phyloP scores from a whole-genome alignment of 805 yeast genomes.

The Candida dajiaensis region DNA sequence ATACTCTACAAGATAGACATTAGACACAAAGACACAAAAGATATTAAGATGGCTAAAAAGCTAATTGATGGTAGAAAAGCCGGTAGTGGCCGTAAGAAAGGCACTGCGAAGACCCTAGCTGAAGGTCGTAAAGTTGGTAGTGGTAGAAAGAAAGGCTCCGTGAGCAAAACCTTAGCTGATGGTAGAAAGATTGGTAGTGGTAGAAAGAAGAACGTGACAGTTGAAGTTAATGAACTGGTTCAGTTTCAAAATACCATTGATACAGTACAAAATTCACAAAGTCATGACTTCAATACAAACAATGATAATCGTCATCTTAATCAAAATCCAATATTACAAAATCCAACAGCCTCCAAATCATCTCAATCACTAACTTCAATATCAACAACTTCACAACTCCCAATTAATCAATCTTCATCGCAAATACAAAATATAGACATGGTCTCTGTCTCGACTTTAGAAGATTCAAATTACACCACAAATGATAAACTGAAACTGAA shows the following conservation, averaged over 20 bases:
- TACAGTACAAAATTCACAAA: neutral
- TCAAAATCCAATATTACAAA: neutral
- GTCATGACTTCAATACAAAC: neutral
- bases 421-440: neutral
- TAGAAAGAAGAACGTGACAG: conserved; percentile 13
- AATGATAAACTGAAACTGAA: conserved; percentile 4
- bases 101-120: conserved; percentile 23
- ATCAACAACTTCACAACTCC: neutral
- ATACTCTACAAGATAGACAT: no score
- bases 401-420: neutral
- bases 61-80: conserved; percentile 25
- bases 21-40: neutral
- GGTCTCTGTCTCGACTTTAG: conserved; percentile 1
- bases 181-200: conserved; percentile 25
- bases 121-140: conserved; percentile 25
- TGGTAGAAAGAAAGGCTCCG: conserved; percentile 24
- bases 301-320: neutral
- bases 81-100: conserved; percentile 25
- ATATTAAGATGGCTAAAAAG: conserved; percentile 21
- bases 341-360: neutral
- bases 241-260: neutral
- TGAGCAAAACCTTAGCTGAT: conserved; percentile 20
- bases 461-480: neutral
- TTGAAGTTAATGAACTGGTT: neutral
- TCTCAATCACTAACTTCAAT: neutral